These are phyloP conservation scores for Bryum argenteum DNA, from an alignment of 225 moss, liverwort and hornwort genomes.

Conservation along the genomic window DNA sequence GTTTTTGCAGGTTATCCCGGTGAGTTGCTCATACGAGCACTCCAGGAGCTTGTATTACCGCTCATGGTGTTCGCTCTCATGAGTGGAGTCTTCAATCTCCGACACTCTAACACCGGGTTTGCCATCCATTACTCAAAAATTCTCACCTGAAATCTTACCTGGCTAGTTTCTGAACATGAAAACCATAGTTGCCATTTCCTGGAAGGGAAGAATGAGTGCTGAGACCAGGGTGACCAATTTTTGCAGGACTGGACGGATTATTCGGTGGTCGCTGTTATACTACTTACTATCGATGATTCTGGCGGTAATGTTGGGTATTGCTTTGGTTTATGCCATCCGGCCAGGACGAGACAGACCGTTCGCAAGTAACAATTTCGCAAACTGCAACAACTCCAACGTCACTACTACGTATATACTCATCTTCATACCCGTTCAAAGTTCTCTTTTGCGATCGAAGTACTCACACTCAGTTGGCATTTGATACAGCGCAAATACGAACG, in stretches of 20 bases:
- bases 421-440: background rate
- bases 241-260: slow-evolving; percentile 77
- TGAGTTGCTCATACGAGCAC: slow-evolving; percentile 74
- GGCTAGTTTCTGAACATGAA: too few species aligned
- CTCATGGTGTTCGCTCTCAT: slow-evolving; percentile 84
- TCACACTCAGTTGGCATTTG: slow-evolving; percentile 5
- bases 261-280: slow-evolving; percentile 87
- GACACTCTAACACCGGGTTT: slow-evolving; percentile 64
- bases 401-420: slow-evolving; percentile 54
- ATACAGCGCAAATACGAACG: slow-evolving; percentile 29
- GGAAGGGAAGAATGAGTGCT: slow-evolving; percentile 7
- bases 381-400: slow-evolving; percentile 53
- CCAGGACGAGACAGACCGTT: slow-evolving; percentile 76
- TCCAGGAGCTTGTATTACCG: slow-evolving; percentile 83
- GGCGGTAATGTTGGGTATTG: slow-evolving; percentile 79
- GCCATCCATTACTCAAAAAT: too few species aligned
- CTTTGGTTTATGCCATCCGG: slow-evolving; percentile 70
- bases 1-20: slow-evolving; percentile 73
- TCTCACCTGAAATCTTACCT: too few species aligned
- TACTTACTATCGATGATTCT: slow-evolving; percentile 86
- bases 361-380: slow-evolving; percentile 34
- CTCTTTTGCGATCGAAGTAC: background rate
- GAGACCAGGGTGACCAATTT: slow-evolving; percentile 33
- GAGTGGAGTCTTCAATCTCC: slow-evolving; percentile 82
- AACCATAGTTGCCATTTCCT: too few species aligned